These are phyloP conservation scores for Naegleria gruberi DNA, from an alignment of 208 protist genomes.

Conservation along the genomic window DNA sequence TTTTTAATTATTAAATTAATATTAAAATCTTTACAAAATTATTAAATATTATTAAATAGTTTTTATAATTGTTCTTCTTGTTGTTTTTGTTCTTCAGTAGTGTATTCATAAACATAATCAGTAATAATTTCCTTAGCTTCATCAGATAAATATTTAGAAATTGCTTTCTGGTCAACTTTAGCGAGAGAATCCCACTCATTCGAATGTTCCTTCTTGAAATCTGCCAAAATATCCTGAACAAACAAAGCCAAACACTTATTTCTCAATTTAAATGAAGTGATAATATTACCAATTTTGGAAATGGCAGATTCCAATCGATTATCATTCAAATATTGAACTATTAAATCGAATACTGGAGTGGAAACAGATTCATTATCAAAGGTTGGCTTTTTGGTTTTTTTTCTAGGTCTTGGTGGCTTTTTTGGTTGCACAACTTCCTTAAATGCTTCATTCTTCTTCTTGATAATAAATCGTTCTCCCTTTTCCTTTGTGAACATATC, in stretches of 20 bases:
- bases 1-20: too few relatives aligned
- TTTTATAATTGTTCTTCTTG: too few relatives aligned
- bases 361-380: not conserved
- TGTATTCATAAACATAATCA: too few relatives aligned
- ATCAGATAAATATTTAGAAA: too few relatives aligned
- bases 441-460: conserved; percentile 5
- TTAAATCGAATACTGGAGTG: not conserved
- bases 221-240: too few relatives aligned
- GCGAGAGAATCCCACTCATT: too few relatives aligned
- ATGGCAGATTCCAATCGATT: not conserved
- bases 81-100: too few relatives aligned
- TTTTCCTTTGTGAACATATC: not conserved
- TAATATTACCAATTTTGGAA: not conserved
- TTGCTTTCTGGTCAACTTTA: too few relatives aligned
- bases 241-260: not conserved
- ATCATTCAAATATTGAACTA: not conserved
- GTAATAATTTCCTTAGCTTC: too few relatives aligned
- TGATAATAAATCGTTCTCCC: not conserved
- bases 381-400: not conserved
- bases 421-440: not conserved
- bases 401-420: not conserved
- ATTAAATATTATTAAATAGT: too few relatives aligned
- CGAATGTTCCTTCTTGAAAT: too few relatives aligned
- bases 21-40: too few relatives aligned
- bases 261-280: not conserved